Evolutionary conservation across 129 eudicot genomes (phyloP), one percentile per base, ranked within the genome.

Genomic region (Rutidosis leptorrhynchoides): DNA sequence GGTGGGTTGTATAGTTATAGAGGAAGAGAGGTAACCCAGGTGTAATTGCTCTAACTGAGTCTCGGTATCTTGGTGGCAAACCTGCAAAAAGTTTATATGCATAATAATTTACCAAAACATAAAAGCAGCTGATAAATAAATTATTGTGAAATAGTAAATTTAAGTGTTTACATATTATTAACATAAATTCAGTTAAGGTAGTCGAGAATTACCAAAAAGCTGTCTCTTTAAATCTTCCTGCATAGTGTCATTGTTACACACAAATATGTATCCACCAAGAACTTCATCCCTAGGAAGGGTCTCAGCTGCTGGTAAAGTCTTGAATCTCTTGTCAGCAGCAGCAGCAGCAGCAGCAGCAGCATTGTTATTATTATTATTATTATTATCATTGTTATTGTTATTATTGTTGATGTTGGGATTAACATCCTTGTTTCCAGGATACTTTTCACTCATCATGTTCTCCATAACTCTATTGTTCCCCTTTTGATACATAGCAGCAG

Each of bases 281-380:
- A 86, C 85, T 76, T 89, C 99, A 77, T 94, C 82, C 79, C 96
- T 81, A 1, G 99, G 99, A 37, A 94, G 95, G 0, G 86, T 94
- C 83, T 94, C 99, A 11, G 99, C 96, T 12, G 97, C 99, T 72
- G 99, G 99, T 77, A 94, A 81, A 57, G 99, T 89, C 87, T 94
- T 94, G 62, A 94, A 94, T 83, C 99, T 89, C 70, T 94, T 94
- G 59, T 94, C 99, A 58, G 61, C 77, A 19, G 75, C 84, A 82
- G n/a, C n/a, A n/a, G n/a, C n/a, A n/a, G n/a, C n/a, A n/a, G n/a
- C n/a, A n/a, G n/a, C 99, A 58, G 61, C 77, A 19, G 75, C 84
- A 82, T 67, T 77, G 68, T 43, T 80, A 21, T 64, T 64, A 76
- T 75, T 83, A 24, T 49, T 57, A 49, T 76, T 86, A 35, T 77